Base-by-base conservation (phyloP, 2,329 filamentous ascomycete genomes). In the Hymenoscyphus repandus region DNA sequence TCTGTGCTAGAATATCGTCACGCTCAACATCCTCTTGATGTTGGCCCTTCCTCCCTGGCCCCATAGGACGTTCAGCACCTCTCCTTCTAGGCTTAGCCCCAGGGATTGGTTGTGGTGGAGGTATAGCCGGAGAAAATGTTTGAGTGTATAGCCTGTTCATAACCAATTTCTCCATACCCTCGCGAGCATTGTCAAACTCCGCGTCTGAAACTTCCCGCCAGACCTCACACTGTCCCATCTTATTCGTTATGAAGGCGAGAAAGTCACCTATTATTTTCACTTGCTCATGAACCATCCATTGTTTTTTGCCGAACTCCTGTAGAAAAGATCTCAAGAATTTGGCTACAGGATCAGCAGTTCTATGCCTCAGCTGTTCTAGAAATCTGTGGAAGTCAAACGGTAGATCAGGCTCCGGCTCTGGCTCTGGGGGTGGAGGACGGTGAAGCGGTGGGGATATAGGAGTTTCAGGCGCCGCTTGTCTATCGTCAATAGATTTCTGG, bases 281-380 rank as follows among this genome's bases (percentile, higher is more conserved):
- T 69, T 99, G 93, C 71, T 99, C 93, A 67, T 99, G 93, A 6
- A 96, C 93, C 88, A 96, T 95, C 93, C 93, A 99, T 69, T 97
- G 93, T 60, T 91, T 89, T 73, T 97, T 99, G 33, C 84, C 89
- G 70, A 99, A 99, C 68, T 99, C 95, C 44, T 83, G 83, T 30
- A 99, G 73, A 63, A 99, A 99, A 0, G 93, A 97, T 58, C 95
- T 88, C 41, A 99, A 77, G 65, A 96, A 99, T 57, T 92, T 87
- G 5, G 95, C 95, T 2, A 99, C 92, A 1, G 95, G 93, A 63
- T 99, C 95, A n/a, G 93, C 95, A 51, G 95, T 96, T 58, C 92
- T 89, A 70, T 99, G 93, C 53, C 93, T 86, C 31, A 99, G 75
- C 69, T 99, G 93, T 68, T 97, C 93, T 42, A 99, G 74, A 66